phyloP scores from a whole-genome alignment of 2,329 filamentous ascomycete genomes.

The Taxawa tesnikishii region DNA sequence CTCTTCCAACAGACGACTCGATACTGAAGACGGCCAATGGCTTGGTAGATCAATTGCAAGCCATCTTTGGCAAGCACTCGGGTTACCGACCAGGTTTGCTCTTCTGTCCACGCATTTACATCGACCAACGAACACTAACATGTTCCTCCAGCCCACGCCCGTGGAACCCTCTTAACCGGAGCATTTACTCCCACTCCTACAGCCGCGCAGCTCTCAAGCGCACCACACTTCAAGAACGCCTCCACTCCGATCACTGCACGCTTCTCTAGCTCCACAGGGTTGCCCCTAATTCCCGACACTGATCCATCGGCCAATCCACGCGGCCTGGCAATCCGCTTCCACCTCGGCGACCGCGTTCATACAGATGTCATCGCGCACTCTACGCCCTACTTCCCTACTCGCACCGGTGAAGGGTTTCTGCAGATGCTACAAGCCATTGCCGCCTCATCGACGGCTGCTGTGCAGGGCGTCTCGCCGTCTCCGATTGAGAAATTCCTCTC shows the following conservation, averaged over 20 bases:
- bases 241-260: conserved; percentile 36
- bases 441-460: conserved; percentile 17
- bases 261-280: conserved; percentile 40
- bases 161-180: conserved; percentile 39
- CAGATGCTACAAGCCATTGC: conserved; percentile 33
- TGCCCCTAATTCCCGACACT: conserved; percentile 34
- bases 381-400: conserved; percentile 39
- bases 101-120: conserved; percentile 1
- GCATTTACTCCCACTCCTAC: conserved; percentile 37
- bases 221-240: conserved; percentile 34
- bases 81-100: conserved; percentile 13
- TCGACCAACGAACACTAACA: conserved; percentile 2
- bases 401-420: conserved; percentile 41
- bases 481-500: conserved; percentile 30
- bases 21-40: conserved; percentile 10
- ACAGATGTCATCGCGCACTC: conserved; percentile 46
- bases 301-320: conserved; percentile 33
- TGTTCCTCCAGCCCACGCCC: conserved; percentile 41
- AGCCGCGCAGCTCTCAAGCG: conserved; percentile 32
- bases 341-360: conserved; percentile 31
- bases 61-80: conserved; percentile 13
- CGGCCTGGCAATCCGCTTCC: conserved; percentile 38
- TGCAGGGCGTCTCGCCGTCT: conserved; percentile 5
- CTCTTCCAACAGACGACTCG: conserved; percentile 11
- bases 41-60: conserved; percentile 12